Evolutionary conservation across 2,329 filamentous ascomycete genomes (phyloP), one percentile per base, ranked within the genome.

Genomic region (Cordyceps tenuipes): DNA sequence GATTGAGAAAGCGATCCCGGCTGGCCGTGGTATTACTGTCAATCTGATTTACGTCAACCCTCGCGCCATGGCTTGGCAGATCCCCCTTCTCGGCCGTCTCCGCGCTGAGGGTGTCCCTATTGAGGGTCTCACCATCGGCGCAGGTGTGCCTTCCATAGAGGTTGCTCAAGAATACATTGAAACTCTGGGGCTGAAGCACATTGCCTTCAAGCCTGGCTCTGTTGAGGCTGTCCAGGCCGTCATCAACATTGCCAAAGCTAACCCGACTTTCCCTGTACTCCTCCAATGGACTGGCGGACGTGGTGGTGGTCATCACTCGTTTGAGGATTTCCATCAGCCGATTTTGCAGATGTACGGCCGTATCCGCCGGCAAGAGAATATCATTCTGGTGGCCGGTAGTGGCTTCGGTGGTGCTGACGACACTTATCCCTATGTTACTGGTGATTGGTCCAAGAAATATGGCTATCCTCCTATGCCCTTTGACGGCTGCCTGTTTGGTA

Each of bases 201-300:
- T 97, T 66, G 82, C 87, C 31, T 96, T 97, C 82, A 97, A 97
- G 80, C 92, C 92, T 34, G 91, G 92, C 62, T 96, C 91, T 17
- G 81, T 88, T 53, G 90, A 96, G 64, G 90, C 89, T 3, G 96
- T 97, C 63, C 90, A 96, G 72, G 79, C 88, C 36, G 90, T 95
- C 62, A 88, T 97, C 75, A 94, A 95, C 74, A 92, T 97, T 68
- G 91, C 92, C 64, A 94, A 90, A 75, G 90, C 90, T n/a, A 94
- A 96, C 72, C 91, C 92, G 2, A 87, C 84, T 31, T 96, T 97
- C 80, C 92, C 92, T n/a, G 84, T 96, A 57, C 85, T 96, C 57
- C 78, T 96, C 63, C 92, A 97, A 75, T 97, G 92, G 92, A 97
- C 92, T 62, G 92, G 92, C 70, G 92, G 92, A 46, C 88, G 92